Base-by-base conservation (phyloP, 306 rosid species). In the Sophora flavescens region DNA sequence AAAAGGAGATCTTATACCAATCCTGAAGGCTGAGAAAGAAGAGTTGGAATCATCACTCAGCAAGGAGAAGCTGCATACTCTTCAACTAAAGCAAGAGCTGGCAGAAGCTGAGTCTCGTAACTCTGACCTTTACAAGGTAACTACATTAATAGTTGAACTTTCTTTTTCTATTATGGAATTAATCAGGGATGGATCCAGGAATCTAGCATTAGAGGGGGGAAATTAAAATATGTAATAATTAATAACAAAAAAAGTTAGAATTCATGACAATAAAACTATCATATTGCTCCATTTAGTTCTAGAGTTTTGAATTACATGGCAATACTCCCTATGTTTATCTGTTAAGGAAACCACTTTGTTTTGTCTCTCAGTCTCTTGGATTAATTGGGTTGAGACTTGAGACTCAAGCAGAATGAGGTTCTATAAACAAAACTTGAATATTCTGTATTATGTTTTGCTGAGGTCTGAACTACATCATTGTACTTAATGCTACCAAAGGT, bases 61-160 rank as follows among this genome's bases (percentile, higher is more conserved):
- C 76, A 88, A 87, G 80, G 98, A 91, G 84, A 91, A 78, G 82
- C 67, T 79, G 65, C 90, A 82, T 51, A 62, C 87, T 82, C 82
- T 90, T 69, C 93, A 91, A 78, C 84, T 93, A 63, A 93, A 86
- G 84, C 94, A 93, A 91, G 97, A 91, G 63, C 68, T 93, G 79
- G 75, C 74, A 9, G 97, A 90, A 48, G 90, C 91, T 1, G 94
- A 91, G 86, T 74, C 86, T 74, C 90, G 94, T 52, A 90, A 86
- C 67, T 47, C 93, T 26, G 97, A 93, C 58, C 94, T 93, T 18
- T 93, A 91, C 89, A 91, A 91, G 97, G 97, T 93, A 86, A 57
- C 64, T 51, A 54, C 64, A 17, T 47, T 50, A 61, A 58, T 41
- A 4, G 38, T 51, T 74, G 63, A 75, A 63, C 14, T 22, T 51